phyloP scores from a whole-genome alignment of 2,329 filamentous ascomycete species.

The Calcarisporium arbuscula region DNA sequence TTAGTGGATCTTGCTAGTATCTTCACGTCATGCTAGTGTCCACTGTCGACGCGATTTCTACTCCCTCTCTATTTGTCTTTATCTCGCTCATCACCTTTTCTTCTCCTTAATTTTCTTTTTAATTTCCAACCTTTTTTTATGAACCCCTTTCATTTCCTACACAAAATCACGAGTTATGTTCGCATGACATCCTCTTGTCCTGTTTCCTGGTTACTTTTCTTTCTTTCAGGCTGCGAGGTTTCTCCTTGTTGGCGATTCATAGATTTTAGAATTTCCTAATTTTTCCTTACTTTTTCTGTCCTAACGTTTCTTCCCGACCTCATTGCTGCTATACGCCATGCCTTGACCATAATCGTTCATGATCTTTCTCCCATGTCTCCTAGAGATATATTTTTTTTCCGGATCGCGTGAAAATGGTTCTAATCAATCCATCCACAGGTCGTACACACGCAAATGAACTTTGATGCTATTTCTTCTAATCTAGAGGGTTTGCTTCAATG shows the following conservation, averaged over 20 bases:
- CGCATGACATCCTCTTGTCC: too few relatives aligned
- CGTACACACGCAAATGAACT: conserved; percentile 24
- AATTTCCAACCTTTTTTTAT: conserved; percentile 17
- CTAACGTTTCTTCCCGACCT: too few relatives aligned
- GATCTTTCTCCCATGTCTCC: too few relatives aligned
- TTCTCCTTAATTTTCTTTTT: conserved; percentile 17
- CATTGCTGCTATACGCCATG: too few relatives aligned
- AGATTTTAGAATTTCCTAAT: conserved; percentile 20
- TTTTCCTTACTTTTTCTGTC: conserved; percentile 20
- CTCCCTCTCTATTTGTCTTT: conserved; percentile 19
- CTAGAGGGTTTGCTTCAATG: conserved; percentile 32
- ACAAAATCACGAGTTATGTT: too few relatives aligned
- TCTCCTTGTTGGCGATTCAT: too few relatives aligned
- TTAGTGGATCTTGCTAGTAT: conserved; percentile 29
- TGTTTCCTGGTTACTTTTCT: conserved; percentile 12
- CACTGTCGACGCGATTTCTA: conserved; percentile 13
- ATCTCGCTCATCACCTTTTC: conserved; percentile 19
- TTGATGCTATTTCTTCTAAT: conserved; percentile 14
- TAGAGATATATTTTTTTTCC: too few relatives aligned
- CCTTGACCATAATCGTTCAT: too few relatives aligned
- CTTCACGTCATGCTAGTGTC: conserved; percentile 3
- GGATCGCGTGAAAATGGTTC: conserved; percentile 6
- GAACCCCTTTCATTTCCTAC: too few relatives aligned
- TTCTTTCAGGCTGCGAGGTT: conserved; percentile 13
- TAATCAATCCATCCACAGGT: conserved; percentile 32